A percentile compares a stretch with the other conserved stretches of the same genome.
These are phyloP conservation scores for Pestalotiopsis sp. DNA, from an alignment of 2,329 filamentous ascomycete species.

Conservation along the genomic window DNA sequence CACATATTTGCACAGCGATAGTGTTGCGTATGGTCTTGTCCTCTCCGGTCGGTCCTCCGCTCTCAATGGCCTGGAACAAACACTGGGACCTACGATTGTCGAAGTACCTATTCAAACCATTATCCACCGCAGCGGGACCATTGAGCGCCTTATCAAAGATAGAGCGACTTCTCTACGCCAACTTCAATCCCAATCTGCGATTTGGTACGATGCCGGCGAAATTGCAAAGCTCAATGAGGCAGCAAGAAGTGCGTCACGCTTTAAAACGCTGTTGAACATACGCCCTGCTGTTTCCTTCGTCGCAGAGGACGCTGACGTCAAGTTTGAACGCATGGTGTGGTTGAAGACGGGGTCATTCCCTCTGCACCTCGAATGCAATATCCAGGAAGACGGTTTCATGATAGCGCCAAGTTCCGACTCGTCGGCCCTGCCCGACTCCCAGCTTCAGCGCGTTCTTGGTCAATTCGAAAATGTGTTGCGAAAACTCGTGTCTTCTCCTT, in stretches of 20 bases:
- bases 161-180: slow-evolving; percentile 14
- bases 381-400: slow-evolving; percentile 6
- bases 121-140: slow-evolving; percentile 13
- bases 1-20: slow-evolving; percentile 15
- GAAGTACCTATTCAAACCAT: slow-evolving; percentile 18
- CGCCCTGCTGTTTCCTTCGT: background rate
- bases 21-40: slow-evolving; percentile 17
- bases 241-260: slow-evolving; percentile 14
- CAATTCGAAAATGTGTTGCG: background rate
- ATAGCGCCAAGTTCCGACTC: background rate
- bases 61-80: slow-evolving; percentile 8
- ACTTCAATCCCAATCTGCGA: slow-evolving; percentile 9
- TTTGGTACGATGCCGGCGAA: slow-evolving; percentile 12
- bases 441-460: background rate
- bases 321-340: slow-evolving; percentile 2
- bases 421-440: background rate
- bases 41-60: slow-evolving; percentile 16
- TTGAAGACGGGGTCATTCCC: background rate
- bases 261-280: slow-evolving; percentile 17
- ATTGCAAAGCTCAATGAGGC: slow-evolving; percentile 16
- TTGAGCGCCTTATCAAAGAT: slow-evolving; percentile 17
- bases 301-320: slow-evolving; percentile 4
- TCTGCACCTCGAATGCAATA: slow-evolving; percentile 6
- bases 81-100: slow-evolving; percentile 17
- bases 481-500: background rate